Evolutionary conservation across 768 basidiomycete species (phyloP), one percentile per base, ranked within the genome.

Genomic region (Rhodotorula taiwanensis): DNA sequence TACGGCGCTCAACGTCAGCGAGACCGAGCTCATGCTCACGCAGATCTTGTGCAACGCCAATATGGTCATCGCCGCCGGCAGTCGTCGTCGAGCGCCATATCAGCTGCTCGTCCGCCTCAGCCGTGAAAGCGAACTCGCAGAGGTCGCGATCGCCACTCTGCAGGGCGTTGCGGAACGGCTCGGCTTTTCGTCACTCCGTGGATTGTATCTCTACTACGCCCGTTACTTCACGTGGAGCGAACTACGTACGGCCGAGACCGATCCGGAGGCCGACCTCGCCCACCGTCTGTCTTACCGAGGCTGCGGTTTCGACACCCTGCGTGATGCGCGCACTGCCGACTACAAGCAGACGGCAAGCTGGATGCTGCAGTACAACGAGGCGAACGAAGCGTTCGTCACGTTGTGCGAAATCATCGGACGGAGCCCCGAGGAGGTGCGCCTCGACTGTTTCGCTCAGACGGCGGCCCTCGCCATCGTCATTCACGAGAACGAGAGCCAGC

Each of bases 41-140:
- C 83, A 85, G 45, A 79, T 85, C 33, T 78, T 90, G 33, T 83
- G 80, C 25, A 78, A 87, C 20, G 86, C 83, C 31, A 90, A 89
- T 75, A 82, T 86, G 66, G 85, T 89, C 81, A 81, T 95, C 44
- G 81, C 83, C 23, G 87, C 85, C 71, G 86, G 89, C 1, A 81
- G 82, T 3, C 81, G 86, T 27, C 81, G 93, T 31, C 83, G 89
- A 21, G 87, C 84, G 6, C 82, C 90, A 2, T 91, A 94, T 72
- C 92, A 87, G 84, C 86, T 94, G 75, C 74, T 98, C 52, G 77
- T 97, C 62, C 90, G 93, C 74, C 81, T 82, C 10, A 79, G 65
- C 72, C 71, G 23, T 50, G 65, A 66, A 45, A 65, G 60, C 54
- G 77, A 48, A 70, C 76, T 61, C 72, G 66, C 57, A 34, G 44